A percentile compares a stretch with the other conserved stretches of the same genome.
Evolutionary conservation across 495 filamentous ascomycete species (phyloP).

Genomic region (Penicillium macrosclerotiorum): DNA sequence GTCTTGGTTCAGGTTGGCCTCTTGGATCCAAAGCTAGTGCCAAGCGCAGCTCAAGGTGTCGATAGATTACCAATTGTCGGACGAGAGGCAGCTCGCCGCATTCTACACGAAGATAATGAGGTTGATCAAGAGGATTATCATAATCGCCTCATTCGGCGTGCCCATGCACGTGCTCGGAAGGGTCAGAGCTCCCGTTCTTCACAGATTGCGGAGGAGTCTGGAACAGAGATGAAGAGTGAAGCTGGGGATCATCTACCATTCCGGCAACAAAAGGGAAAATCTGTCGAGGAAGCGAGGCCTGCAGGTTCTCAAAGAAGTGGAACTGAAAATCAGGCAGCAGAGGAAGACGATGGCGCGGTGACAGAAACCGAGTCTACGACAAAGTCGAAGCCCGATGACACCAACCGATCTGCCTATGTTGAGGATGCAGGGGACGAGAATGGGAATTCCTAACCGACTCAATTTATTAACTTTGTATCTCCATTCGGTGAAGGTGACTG

Average conservation of each 20-base stretch:
- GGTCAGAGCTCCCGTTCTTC: constrained; percentile 11
- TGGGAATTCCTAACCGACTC: constrained; percentile 5
- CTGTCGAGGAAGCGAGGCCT: constrained; percentile 13
- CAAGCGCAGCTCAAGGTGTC: constrained; percentile 44
- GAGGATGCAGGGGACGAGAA: constrained; percentile 18
- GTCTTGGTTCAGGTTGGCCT: constrained; percentile 76
- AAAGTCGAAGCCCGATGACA: constrained; percentile 6
- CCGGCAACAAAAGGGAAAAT: constrained; percentile 21
- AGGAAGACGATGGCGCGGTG: constrained; percentile 15
- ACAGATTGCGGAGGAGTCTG: constrained; percentile 23
- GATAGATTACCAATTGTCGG: constrained; percentile 70
- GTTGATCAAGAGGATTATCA: constrained; percentile 39
- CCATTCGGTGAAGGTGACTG: background rate
- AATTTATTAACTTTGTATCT: background rate
- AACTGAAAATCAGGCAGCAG: constrained; percentile 6
- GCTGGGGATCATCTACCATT: constrained; percentile 13
- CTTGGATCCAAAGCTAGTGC: constrained; percentile 61
- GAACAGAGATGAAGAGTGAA: constrained; percentile 25
- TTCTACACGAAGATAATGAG: constrained; percentile 58
- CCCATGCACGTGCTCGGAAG: constrained; percentile 20
- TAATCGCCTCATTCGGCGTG: constrained; percentile 38
- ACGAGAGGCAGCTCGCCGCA: constrained; percentile 61
- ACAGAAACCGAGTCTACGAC: constrained; percentile 20
- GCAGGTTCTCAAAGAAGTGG: constrained; percentile 1
- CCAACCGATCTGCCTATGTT: constrained; percentile 12